phyloP scores from a whole-genome alignment of 345 rosid genomes.

The Lumnitzera littorea region DNA sequence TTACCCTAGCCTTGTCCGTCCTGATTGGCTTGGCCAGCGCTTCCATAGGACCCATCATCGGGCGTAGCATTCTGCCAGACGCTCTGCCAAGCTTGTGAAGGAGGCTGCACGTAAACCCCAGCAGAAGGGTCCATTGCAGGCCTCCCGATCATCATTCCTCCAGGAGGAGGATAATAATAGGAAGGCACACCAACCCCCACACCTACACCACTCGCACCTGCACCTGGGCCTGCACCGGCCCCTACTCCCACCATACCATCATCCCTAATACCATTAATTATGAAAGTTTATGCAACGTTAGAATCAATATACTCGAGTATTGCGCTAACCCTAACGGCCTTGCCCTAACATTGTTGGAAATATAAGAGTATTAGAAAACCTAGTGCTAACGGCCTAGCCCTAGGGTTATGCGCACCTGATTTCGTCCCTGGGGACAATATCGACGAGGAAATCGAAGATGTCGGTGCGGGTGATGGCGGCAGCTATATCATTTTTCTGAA shows the following conservation, averaged over 20 bases:
- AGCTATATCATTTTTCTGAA: constrained; percentile 91
- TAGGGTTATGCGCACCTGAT: constrained; percentile 50
- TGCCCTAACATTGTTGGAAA: too few species aligned
- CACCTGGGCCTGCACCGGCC: constrained; percentile 43
- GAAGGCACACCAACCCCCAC: constrained; percentile 71
- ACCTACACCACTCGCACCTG: constrained; percentile 65
- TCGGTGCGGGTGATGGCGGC: constrained; percentile 88
- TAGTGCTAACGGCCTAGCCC: too few species aligned
- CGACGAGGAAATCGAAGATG: constrained; percentile 83
- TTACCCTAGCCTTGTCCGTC: constrained; percentile 7
- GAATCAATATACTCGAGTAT: too few species aligned
- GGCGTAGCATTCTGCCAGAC: constrained; percentile 60
- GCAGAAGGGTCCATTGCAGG: constrained; percentile 70
- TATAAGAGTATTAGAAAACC: too few species aligned
- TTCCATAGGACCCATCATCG: constrained; percentile 1
- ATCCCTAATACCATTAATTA: neutral
- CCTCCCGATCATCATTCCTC: constrained; percentile 89
- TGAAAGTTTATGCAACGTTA: too few species aligned
- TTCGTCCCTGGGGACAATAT: constrained; percentile 89
- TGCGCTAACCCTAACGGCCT: too few species aligned
- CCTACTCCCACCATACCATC: constrained; percentile 9
- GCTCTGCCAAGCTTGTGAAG: constrained; percentile 88
- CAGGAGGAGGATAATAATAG: constrained; percentile 75
- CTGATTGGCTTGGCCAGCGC: constrained; percentile 3
- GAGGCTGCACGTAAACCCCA: constrained; percentile 72